Conservation (phyloP, 169 alveolate genomes). For the Cryptosporidium xiaoi region DNA sequence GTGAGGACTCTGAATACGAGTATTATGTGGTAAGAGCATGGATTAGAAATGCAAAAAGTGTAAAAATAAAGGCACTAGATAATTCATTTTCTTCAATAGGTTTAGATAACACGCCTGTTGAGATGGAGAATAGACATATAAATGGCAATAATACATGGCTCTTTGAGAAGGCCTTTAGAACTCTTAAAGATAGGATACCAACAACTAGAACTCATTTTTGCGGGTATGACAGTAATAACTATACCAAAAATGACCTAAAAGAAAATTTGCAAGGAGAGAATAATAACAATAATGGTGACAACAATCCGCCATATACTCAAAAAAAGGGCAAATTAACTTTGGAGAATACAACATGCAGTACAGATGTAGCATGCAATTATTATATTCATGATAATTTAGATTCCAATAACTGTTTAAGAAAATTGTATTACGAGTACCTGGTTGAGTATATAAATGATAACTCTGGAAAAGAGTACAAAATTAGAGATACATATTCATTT, state of each 20-base stretch:
- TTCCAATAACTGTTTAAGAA: slow-evolving; percentile 47
- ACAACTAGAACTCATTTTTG: slow-evolving; percentile 52
- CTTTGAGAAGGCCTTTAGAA: slow-evolving; percentile 60
- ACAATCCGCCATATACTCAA: neutral
- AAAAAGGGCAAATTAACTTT: neutral
- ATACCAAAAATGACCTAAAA: neutral
- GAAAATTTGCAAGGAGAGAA: neutral
- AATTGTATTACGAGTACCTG: slow-evolving; percentile 75
- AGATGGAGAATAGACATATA: slow-evolving; percentile 51
- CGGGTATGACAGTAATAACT: slow-evolving; percentile 14
- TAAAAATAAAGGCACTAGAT: slow-evolving; percentile 38
- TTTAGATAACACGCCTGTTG: slow-evolving; percentile 42
- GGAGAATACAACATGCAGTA: slow-evolving; percentile 6
- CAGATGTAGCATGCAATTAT: slow-evolving; percentile 68
- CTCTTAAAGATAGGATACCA: slow-evolving; percentile 27
- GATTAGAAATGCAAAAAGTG: slow-evolving; percentile 62
- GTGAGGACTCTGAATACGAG: slow-evolving; percentile 52
- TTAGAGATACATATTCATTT: slow-evolving; percentile 77
- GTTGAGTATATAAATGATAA: slow-evolving; percentile 75
- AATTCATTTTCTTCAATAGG: slow-evolving; percentile 54
- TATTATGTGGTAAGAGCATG: slow-evolving; percentile 70
- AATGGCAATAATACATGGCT: slow-evolving; percentile 45
- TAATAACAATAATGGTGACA: neutral
- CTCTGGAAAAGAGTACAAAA: slow-evolving; percentile 18
- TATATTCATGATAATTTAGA: slow-evolving; percentile 50